Conservation (phyloP, 129 eudicot genomes). For the Cynara cardunculus region DNA sequence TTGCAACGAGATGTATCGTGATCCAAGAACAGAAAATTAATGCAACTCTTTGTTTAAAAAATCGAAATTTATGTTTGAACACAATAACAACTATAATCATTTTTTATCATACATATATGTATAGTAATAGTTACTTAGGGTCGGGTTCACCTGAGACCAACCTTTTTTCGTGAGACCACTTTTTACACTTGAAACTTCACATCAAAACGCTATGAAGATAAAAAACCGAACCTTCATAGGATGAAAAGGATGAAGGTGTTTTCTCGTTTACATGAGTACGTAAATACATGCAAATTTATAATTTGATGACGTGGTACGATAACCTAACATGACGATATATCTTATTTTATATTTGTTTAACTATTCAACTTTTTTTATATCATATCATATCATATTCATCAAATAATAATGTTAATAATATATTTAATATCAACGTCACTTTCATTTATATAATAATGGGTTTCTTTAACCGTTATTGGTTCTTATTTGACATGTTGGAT, state of each 20-base stretch:
- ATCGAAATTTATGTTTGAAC: too few species aligned
- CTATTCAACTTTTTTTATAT: neutral
- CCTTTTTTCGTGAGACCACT: too few species aligned
- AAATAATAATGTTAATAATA: neutral
- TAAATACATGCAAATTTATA: neutral
- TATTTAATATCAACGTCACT: neutral
- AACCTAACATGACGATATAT: neutral
- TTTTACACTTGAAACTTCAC: too few species aligned
- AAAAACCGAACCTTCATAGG: too few species aligned
- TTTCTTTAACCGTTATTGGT: neutral
- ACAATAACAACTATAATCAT: too few species aligned
- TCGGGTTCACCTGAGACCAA: too few species aligned
- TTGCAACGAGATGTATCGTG: too few species aligned
- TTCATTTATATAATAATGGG: neutral
- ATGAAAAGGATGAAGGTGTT: neutral
- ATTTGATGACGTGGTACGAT: neutral
- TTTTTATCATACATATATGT: too few species aligned
- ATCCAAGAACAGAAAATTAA: too few species aligned
- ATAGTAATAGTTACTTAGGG: too few species aligned
- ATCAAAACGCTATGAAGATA: too few species aligned
- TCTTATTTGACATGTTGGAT: neutral
- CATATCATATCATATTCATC: neutral
- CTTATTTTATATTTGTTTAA: neutral
- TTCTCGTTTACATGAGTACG: neutral
- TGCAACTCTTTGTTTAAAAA: too few species aligned